Evolutionary conservation across 352 stramenopile genomes (phyloP), one percentile per base, ranked within the genome.

Genomic region (Phytopythium chamaehyphon): DNA sequence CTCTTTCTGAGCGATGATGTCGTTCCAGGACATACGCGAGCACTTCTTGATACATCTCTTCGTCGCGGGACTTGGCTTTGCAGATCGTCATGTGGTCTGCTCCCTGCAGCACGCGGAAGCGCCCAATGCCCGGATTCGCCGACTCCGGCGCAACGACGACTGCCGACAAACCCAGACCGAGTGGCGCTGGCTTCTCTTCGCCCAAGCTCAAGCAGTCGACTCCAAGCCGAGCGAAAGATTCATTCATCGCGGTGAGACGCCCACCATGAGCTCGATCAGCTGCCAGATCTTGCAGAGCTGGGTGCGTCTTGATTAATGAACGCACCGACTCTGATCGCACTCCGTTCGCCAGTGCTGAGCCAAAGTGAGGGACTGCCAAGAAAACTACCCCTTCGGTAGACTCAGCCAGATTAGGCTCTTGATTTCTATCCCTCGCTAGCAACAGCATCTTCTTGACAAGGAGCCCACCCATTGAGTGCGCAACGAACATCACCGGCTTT

Each of bases 61-160:
- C 75, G 24, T 78, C 50, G n/a, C 58, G 37, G 21, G 58, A 72
- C 64, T 88, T 87, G 16, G 74, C 75, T 59, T 94, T 94, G 69
- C 81, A 94, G 55, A 94, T 94, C 16, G 83, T 90, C 81, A 94
- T 94, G 71, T 94, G 84, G 45, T 94, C 77, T 11, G 79, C 66
- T 47, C 69, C 61, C 0, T 66, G 47, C 26, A 92, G 55, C 21
- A 91, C 51, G 52, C 79, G 74, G 54, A 94, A 94, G 38, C 66
- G 60, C 14, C 79, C 80, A 23, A 84, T 59, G n/a, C 78, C 70
- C 23, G 84, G 84, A 24, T 94, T 66, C 2, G 84, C 84, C 2
- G 80, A 94, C 21, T 84, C 63, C 6, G 84, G 79, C 47, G 84
- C 83, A 0, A 94, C 84, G 8, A 94, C 75, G 40, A 94, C 62